A percentile compares a stretch with the other conserved stretches of the same genome.
These are phyloP conservation scores for Penicillium chermesinum DNA, from an alignment of 495 filamentous ascomycete genomes.

Conservation along the genomic window DNA sequence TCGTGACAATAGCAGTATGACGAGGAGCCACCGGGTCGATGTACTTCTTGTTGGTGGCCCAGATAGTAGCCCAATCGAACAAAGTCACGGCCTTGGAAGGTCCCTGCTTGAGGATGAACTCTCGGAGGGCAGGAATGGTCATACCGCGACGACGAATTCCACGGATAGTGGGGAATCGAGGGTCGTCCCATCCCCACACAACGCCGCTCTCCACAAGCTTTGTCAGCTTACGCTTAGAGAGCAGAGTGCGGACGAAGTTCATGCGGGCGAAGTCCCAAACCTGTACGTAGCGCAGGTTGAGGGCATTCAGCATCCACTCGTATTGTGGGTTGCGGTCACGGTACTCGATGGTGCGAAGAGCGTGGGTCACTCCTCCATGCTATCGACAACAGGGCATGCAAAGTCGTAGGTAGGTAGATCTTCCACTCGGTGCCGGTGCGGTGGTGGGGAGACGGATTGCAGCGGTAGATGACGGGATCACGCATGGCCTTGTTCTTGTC, in stretches of 20 bases:
- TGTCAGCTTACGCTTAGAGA: conserved; percentile 92
- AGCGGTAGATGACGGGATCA: conserved; percentile 94
- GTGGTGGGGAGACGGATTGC: conserved; percentile 72
- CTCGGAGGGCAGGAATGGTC: conserved; percentile 81
- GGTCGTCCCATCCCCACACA: conserved; percentile 94
- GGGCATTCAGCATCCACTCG: conserved; percentile 86
- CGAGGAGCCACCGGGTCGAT: conserved; percentile 85
- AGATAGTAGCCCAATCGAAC: conserved; percentile 87
- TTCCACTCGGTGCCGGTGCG: conserved; percentile 88
- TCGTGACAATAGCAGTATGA: conserved; percentile 71
- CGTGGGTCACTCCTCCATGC: conserved; percentile 88
- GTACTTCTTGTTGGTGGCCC: conserved; percentile 93
- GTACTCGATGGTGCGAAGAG: conserved; percentile 93
- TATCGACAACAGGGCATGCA: conserved; percentile 86
- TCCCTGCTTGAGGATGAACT: conserved; percentile 91
- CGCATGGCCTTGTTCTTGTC: conserved; percentile 82
- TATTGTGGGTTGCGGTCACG: conserved; percentile 96
- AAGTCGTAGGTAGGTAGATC: conserved; percentile 95
- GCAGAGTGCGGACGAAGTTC: conserved; percentile 87
- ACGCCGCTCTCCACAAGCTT: conserved; percentile 82
- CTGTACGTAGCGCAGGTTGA: conserved; percentile 81
- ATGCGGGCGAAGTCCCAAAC: conserved; percentile 98
- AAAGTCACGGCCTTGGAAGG: conserved; percentile 83
- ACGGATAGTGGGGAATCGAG: conserved; percentile 89
- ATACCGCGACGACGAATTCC: conserved; percentile 86